Base-by-base conservation (phyloP, 2,329 filamentous ascomycete genomes). In the Claviceps fusiformis region DNA sequence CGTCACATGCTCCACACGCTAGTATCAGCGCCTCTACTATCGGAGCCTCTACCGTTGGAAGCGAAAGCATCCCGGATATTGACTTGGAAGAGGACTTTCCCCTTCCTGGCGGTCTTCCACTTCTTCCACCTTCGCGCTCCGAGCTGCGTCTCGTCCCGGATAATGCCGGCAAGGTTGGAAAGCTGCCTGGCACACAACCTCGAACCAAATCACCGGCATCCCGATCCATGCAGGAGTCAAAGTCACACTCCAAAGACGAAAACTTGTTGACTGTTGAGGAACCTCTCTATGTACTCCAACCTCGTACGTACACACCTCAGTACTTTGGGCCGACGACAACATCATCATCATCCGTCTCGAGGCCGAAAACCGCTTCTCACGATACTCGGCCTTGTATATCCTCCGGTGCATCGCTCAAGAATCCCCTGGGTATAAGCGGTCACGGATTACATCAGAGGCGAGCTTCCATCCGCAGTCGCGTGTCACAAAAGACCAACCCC, bases 281-380 rank as follows among this genome's bases (percentile, higher is more conserved):
- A 10, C 66, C 71, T 0, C 61, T 81, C 1, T 81, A 74, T 56
- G 70, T 82, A 27, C 68, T 83, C 5, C 79, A 82, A 58, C 80
- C 80, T 13, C 71, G 74, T 39, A 81, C 78, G 0, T 82, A 82
- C 60, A 81, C 77, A 0, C 80, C 80, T 0, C 54, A 57, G 24
- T 50, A 51, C 0, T 41, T 52, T 5, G 55, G 47, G 6, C 48
- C 55, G 15, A 17, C 47, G 17, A 19, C 48, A 1, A 15, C n/a
- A n/a, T n/a, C n/a, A n/a, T n/a, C n/a, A n/a, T n/a, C 48, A 1
- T 53, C 58, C 1, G n/a, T 50, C 11, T 37, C 39, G 27, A 53
- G 55, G 35, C 45, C 55, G 8, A 31, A 35, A 13, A 46, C 24
- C 11, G 45, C 50, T 1, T 53, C 53, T 33, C 54, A 56, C 2